phyloP scores from a whole-genome alignment of 2,329 filamentous ascomycete genomes.

The Aspergillus neotritici region DNA sequence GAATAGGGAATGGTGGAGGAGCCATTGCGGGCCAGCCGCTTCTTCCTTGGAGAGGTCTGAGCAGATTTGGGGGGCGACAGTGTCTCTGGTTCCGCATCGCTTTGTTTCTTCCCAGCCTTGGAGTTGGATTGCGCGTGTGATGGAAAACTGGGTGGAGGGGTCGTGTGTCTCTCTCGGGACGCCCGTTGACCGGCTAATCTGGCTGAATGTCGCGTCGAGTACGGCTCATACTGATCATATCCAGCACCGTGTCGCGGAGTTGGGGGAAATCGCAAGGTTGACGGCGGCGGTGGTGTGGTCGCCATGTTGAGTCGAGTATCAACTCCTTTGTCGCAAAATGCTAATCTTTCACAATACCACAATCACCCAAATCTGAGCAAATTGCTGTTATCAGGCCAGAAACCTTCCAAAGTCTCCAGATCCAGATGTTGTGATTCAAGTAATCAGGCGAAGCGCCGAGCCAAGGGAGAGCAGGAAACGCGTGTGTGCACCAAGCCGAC shows the following conservation, averaged over 20 bases:
- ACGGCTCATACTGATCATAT: conserved; percentile 39
- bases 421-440: too few species aligned
- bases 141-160: conserved; percentile 28
- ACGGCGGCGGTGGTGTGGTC: conserved; percentile 41
- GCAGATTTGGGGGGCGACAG: conserved; percentile 27
- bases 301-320: conserved; percentile 31
- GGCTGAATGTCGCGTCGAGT: conserved; percentile 37
- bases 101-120: conserved; percentile 19
- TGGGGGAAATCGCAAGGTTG: conserved; percentile 35
- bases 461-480: too few species aligned
- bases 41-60: conserved; percentile 25
- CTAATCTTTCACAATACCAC: background rate
- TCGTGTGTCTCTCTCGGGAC: conserved; percentile 22
- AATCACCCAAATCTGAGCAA: background rate
- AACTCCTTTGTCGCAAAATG: background rate
- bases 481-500: too few species aligned
- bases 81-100: conserved; percentile 16
- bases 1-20: conserved; percentile 14
- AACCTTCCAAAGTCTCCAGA: too few species aligned
- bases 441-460: too few species aligned
- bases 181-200: conserved; percentile 34
- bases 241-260: conserved; percentile 43
- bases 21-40: conserved; percentile 11
- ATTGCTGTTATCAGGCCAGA: background rate
- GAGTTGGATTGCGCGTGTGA: conserved; percentile 15